Conservation (phyloP, 208 protist genomes). For the Acanthamoeba castellanii region DNA sequence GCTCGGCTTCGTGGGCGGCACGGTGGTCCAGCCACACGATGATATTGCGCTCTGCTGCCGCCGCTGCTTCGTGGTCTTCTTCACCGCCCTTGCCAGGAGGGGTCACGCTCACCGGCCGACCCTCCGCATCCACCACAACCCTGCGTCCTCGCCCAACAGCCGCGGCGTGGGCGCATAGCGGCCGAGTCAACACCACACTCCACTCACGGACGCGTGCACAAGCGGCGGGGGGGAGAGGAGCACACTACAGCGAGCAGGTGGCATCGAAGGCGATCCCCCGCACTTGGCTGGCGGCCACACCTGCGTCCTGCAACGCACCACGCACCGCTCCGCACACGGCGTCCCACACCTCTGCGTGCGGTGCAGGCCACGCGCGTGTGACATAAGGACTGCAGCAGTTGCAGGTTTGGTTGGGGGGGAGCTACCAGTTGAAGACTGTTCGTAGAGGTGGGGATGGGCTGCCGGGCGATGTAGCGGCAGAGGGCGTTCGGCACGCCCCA, state of each 20-base stretch:
- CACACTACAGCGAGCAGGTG: conserved; percentile 30
- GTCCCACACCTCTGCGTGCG: conserved; percentile 44
- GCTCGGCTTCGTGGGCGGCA: neutral
- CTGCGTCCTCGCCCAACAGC: neutral
- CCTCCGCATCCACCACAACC: neutral
- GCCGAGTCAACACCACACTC: neutral
- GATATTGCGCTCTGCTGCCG: neutral
- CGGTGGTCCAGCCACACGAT: conserved; percentile 61
- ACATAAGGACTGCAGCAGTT: neutral
- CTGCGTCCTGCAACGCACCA: neutral
- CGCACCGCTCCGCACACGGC: neutral
- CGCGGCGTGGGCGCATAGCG: neutral
- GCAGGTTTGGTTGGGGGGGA: neutral
- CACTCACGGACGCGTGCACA: neutral
- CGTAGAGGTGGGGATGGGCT: conserved; percentile 33
- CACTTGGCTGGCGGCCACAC: neutral
- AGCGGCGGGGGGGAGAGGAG: too few species aligned
- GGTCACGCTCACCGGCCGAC: neutral
- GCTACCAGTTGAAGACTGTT: neutral
- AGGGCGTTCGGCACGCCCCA: conserved; percentile 37
- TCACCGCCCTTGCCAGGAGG: neutral
- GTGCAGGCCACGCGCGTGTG: neutral
- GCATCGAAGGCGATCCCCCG: conserved; percentile 40
- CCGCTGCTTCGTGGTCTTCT: neutral
- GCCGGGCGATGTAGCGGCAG: conserved; percentile 24